A percentile compares a stretch with the other conserved stretches of the same genome.
Conservation (phyloP, 805 yeast species). For the Lipomyces kockii region DNA sequence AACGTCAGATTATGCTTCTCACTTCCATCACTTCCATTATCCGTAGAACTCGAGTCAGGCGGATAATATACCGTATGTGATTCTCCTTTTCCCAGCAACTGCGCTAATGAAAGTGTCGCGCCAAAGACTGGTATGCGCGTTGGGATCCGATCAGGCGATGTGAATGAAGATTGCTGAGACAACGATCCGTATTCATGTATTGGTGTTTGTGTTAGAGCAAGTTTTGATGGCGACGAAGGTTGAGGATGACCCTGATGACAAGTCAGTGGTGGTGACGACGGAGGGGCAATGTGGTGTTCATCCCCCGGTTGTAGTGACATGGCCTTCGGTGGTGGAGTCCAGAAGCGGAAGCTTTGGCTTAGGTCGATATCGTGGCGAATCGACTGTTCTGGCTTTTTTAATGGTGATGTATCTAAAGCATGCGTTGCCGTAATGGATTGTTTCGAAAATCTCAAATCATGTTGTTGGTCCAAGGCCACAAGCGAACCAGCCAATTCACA, state of each 20-base stretch:
- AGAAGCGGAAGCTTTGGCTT: constrained; percentile 4
- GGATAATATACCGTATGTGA: constrained; percentile 1
- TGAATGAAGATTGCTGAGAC: constrained; percentile 14
- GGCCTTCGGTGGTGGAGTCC: constrained; percentile 12
- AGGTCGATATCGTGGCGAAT: constrained; percentile 2
- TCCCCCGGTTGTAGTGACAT: background rate
- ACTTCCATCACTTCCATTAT: background rate
- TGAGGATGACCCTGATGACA: background rate
- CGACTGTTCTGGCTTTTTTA: background rate
- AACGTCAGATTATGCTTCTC: background rate
- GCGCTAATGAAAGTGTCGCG: constrained; percentile 8
- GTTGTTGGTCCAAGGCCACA: background rate
- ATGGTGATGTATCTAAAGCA: background rate
- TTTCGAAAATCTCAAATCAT: background rate
- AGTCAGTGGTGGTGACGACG: background rate
- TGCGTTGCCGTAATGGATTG: background rate
- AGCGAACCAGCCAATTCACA: background rate
- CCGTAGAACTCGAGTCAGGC: background rate
- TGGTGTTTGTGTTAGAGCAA: background rate
- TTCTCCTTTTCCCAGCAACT: constrained; percentile 5
- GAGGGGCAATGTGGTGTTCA: background rate
- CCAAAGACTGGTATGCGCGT: constrained; percentile 16
- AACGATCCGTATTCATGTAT: background rate
- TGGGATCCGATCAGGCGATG: constrained; percentile 19
- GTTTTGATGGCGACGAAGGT: background rate